A percentile compares a stretch with the other conserved stretches of the same genome.
phyloP scores from a whole-genome alignment of 305 asterid genomes.

The Lippia alba region DNA sequence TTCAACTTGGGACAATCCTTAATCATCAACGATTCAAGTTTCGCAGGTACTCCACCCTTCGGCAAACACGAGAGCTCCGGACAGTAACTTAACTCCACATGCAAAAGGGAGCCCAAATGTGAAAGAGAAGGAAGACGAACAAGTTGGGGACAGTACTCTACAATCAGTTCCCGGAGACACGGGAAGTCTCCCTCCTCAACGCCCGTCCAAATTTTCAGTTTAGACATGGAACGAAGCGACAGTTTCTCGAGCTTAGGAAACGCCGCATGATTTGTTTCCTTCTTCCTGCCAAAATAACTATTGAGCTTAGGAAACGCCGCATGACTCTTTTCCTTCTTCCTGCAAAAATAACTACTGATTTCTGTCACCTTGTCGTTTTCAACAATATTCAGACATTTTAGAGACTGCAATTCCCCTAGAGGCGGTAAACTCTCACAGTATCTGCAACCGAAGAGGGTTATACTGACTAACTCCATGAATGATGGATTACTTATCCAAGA shows the following conservation, averaged over 20 bases:
- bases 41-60: constrained; percentile 28
- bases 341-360: constrained; percentile 24
- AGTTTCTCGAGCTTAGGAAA: constrained; percentile 43
- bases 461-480: constrained; percentile 26
- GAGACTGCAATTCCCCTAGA: constrained; percentile 42
- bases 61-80: constrained; percentile 29
- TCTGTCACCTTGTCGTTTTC: constrained; percentile 24
- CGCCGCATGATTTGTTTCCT: not conserved
- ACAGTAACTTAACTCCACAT: constrained; percentile 32
- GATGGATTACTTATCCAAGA: constrained; percentile 43
- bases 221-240: constrained; percentile 30
- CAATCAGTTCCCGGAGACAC: not conserved
- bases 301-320: no score
- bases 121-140: constrained; percentile 21
- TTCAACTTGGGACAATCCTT: constrained; percentile 33
- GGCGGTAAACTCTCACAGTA: constrained; percentile 33
- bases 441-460: constrained; percentile 36
- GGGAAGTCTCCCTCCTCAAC: constrained; percentile 31
- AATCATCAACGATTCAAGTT: constrained; percentile 33
- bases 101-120: constrained; percentile 22
- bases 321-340: not conserved
- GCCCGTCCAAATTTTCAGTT: constrained; percentile 37
- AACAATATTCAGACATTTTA: constrained; percentile 32
- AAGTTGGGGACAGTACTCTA: constrained; percentile 24
- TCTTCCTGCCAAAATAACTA: not conserved